Percentiles rank a stretch among this genome's conserved stretches.
Conservation (phyloP, 352 stramenopile genomes). For the Aphanomyces cochlioides region DNA sequence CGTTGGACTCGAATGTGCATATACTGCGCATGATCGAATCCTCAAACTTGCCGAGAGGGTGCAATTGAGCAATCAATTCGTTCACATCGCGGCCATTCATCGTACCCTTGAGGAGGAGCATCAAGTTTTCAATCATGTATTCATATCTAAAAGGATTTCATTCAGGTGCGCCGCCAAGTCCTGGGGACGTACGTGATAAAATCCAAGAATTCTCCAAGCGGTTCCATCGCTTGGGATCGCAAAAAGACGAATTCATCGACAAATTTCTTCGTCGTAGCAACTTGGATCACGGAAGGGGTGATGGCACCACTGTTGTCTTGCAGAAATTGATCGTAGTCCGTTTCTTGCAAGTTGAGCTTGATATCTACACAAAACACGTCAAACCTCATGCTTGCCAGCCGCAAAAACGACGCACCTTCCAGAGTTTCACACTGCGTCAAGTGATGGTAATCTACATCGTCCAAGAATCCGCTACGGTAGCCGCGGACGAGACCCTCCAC, state of each 20-base stretch:
- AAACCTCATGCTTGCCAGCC: background rate
- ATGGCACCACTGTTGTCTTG: constrained; percentile 82
- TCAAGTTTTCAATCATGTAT: constrained; percentile 99
- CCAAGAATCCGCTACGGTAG: constrained; percentile 89
- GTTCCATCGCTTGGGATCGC: constrained; percentile 93
- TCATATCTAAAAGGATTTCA: constrained; percentile 69
- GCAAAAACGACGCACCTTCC: constrained; percentile 54
- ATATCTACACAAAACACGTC: constrained; percentile 51
- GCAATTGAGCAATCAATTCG: constrained; percentile 96
- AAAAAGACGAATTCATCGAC: constrained; percentile 97
- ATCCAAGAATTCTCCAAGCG: constrained; percentile 95
- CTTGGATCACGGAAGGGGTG: constrained; percentile 76
- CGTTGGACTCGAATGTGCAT: constrained; percentile 95
- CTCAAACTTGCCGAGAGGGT: constrained; percentile 98
- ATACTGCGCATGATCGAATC: constrained; percentile 99
- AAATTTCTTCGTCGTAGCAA: constrained; percentile 85
- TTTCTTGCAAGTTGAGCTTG: constrained; percentile 97
- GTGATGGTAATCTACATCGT: constrained; percentile 88
- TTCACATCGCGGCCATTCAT: constrained; percentile 96
- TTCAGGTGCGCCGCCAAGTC: constrained; percentile 1
- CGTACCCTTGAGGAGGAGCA: constrained; percentile 97
- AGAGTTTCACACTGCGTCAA: constrained; percentile 87
- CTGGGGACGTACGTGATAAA: constrained; percentile 92
- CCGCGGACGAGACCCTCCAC: constrained; percentile 95
- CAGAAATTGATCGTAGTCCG: constrained; percentile 96